phyloP scores from a whole-genome alignment of 1,284 basidiomycete genomes.

The Irpex sp. region DNA sequence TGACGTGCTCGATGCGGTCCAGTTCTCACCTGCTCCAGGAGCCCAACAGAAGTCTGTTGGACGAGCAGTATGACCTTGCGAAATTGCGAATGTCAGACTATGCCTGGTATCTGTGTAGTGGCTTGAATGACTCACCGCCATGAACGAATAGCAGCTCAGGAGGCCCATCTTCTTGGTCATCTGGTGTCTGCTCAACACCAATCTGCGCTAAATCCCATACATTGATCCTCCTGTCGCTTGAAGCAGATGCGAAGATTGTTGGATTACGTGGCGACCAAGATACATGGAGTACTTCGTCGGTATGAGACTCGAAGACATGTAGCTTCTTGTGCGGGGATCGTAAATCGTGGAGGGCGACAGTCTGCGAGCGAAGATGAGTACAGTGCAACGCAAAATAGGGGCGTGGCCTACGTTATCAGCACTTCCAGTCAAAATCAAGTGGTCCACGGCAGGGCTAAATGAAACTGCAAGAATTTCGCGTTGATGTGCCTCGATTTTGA shows the following conservation, averaged over 20 bases:
- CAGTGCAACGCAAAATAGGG: neutral
- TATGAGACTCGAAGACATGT: conserved; percentile 92
- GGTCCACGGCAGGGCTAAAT: conserved; percentile 82
- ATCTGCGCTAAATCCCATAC: conserved; percentile 95
- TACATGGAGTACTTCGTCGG: conserved; percentile 92
- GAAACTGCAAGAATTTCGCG: conserved; percentile 90
- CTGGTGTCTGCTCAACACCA: conserved; percentile 94
- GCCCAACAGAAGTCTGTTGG: conserved; percentile 87
- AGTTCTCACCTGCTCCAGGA: conserved; percentile 69
- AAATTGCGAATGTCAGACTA: neutral
- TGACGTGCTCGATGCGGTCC: conserved; percentile 75
- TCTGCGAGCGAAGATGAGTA: conserved; percentile 43
- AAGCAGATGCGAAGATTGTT: conserved; percentile 90
- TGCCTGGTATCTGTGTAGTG: neutral
- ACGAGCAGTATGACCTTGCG: conserved; percentile 70
- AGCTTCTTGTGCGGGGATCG: conserved; percentile 79
- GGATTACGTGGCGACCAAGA: conserved; percentile 94
- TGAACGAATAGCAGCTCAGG: conserved; percentile 93
- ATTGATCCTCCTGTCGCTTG: conserved; percentile 90
- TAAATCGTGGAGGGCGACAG: conserved; percentile 87
- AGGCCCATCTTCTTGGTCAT: conserved; percentile 96
- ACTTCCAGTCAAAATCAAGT: conserved; percentile 91
- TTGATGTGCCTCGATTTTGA: conserved; percentile 83
- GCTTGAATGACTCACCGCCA: conserved; percentile 53
- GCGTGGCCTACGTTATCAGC: conserved; percentile 76